Conservation (phyloP, 495 filamentous ascomycete species). For the Evansstolkia leycettana region DNA sequence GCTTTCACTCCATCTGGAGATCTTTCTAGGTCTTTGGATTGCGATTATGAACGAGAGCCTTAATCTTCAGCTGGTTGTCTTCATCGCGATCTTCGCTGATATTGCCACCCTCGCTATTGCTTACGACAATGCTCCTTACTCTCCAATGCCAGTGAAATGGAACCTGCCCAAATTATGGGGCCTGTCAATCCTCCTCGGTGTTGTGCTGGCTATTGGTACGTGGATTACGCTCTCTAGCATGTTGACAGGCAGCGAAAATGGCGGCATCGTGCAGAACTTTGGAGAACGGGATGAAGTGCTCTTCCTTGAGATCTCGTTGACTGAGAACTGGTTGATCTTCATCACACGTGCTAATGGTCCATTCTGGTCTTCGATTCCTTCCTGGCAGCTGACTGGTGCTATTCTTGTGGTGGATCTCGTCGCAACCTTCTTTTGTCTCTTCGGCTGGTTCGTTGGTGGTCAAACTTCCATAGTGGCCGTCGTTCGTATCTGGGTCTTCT, state of each 20-base stretch:
- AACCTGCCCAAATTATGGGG: constrained; percentile 89
- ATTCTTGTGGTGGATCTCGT: constrained; percentile 71
- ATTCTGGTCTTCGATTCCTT: constrained; percentile 76
- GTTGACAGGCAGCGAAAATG: constrained; percentile 48
- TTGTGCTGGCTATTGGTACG: constrained; percentile 68
- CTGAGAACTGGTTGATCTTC: constrained; percentile 95
- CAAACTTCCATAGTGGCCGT: constrained; percentile 65
- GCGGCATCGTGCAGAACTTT: constrained; percentile 78
- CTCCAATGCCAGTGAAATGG: constrained; percentile 82
- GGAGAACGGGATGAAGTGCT: constrained; percentile 71
- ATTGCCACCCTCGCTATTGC: constrained; percentile 87
- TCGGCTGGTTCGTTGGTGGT: constrained; percentile 61
- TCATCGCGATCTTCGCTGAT: constrained; percentile 91
- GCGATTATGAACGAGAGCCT: constrained; percentile 71
- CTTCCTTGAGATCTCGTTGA: constrained; percentile 82
- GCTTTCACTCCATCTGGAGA: constrained; percentile 77
- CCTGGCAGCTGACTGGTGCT: constrained; percentile 65
- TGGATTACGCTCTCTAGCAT: constrained; percentile 79
- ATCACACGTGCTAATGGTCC: constrained; percentile 82
- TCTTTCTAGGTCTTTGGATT: constrained; percentile 87
- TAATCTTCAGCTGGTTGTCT: constrained; percentile 77
- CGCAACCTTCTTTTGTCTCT: constrained; percentile 71
- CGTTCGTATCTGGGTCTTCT: constrained; percentile 81
- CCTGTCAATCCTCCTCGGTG: constrained; percentile 70
- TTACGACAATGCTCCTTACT: constrained; percentile 87